These are phyloP conservation scores for Clonostachys rhizophaga DNA, from an alignment of 2,329 filamentous ascomycete species.

Conservation along the genomic window DNA sequence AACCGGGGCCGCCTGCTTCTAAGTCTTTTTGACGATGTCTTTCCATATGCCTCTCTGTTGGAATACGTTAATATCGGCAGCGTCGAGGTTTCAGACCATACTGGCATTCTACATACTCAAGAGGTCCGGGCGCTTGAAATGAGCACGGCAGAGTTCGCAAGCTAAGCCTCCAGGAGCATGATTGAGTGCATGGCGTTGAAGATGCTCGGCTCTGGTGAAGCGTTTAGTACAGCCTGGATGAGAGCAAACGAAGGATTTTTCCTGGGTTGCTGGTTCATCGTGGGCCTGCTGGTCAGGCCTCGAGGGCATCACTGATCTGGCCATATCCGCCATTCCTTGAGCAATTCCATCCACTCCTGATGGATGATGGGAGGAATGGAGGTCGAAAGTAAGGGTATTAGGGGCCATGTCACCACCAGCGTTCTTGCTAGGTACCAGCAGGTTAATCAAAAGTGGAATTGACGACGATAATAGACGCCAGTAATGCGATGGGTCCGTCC, in stretches of 20 bases:
- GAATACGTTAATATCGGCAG: not conserved
- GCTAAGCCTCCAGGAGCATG: conserved; percentile 48
- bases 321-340: too few relatives aligned
- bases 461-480: too few relatives aligned
- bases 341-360: too few relatives aligned
- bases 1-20: conserved; percentile 47
- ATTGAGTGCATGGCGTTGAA: conserved; percentile 53
- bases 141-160: conserved; percentile 53
- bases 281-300: too few relatives aligned
- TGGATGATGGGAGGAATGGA: too few relatives aligned
- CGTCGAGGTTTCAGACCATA: not conserved
- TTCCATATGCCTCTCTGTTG: conserved; percentile 50
- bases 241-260: conserved; percentile 22
- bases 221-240: conserved; percentile 42
- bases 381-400: too few relatives aligned
- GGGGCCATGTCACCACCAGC: too few relatives aligned
- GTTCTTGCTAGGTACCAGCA: too few relatives aligned
- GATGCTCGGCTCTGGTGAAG: conserved; percentile 53
- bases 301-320: too few relatives aligned
- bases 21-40: conserved; percentile 48
- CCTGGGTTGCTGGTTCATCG: too few relatives aligned
- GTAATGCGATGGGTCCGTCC: too few relatives aligned
- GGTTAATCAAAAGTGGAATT: too few relatives aligned
- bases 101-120: conserved; percentile 10
- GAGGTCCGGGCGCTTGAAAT: conserved; percentile 57